Evolutionary conservation across 208 protist genomes (phyloP), one percentile per base, ranked within the genome.

Genomic region (Lotmaria passim): DNA sequence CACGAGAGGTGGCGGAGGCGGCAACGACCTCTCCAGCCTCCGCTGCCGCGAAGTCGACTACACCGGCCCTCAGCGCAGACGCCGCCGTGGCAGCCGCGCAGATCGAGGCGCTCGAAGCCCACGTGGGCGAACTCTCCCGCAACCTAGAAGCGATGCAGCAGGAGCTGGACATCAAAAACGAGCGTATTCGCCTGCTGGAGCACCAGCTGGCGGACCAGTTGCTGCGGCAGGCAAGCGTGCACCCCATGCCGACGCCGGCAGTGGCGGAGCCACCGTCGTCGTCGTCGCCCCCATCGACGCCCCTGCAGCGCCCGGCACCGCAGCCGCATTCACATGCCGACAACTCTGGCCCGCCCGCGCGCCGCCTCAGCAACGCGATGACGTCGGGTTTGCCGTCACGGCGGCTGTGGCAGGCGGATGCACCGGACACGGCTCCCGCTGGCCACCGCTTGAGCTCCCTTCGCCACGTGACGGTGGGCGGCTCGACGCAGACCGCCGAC

Each of bases 151-250:
- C 69, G 34, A 78, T 77, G 52, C 62, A 77, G 31, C 67, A 31
- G 7, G 85, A 90, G 46, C 43, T 91, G 30, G 77, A 76, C 26
- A 57, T 50, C 8, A 83, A 90, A 34, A 84, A 93, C 26, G 83
- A 90, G 64, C 83, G 90, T n/a, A 86, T 93, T 60, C 87, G 87
- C 1, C 77, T 92, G 68, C 75, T 95, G 23, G 85, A 95, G 48
- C 79, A 88, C 63, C 88, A 82, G n/a, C 81, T 95, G 7, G 90
- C 81, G 2, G 85, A 95, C 48, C 78, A 86, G 48, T 39, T 93
- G 12, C 79, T 95, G 15, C 52, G 58, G 46, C 53, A 69, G 62
- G 60, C 63, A 4, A 56, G 56, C 19, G 46, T 60, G 56, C 26
- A 53, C 11, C 67, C 51, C 44, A 60, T 70, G 63, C 56, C 31